Evolutionary conservation across 2,329 filamentous ascomycete genomes (phyloP), one percentile per base, ranked within the genome.

Genomic region (Pseudogymnoascus sp.): DNA sequence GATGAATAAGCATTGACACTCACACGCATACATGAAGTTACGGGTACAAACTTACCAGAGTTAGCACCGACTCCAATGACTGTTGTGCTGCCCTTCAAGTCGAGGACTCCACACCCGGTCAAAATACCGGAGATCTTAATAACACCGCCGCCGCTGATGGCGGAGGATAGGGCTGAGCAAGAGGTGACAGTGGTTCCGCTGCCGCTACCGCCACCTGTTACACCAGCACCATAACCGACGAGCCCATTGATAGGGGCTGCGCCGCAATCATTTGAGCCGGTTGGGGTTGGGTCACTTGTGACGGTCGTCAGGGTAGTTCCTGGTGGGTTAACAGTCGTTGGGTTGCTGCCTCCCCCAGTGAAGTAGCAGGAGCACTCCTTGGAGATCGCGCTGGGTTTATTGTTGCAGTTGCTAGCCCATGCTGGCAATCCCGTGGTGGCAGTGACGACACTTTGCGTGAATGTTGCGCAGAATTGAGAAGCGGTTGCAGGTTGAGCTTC

Each of bases 141-240:
- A 57, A 79, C 73, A 34, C 67, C 68, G 35, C 41, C 38, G 12
- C 34, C 43, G 8, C 57, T 38, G 38, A 74, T 71, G 38, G 76
- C 76, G 12, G 70, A 65, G 14, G 69, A 67, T 60, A 79, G 73
- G 25, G 73, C 72, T 22, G 74, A 70, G 66, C 77, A 75, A 37
- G 74, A 74, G 1, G 75, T 77, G 7, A 80, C 78, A 1, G 77
- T 80, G 16, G 74, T 76, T 8, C 73, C 74, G 30, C 70, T 68
- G 12, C 77, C 78, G 41, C 72, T 74, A 14, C 74, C 73, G 62
- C 78, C 78, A 63, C 78, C 78, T 12, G 75, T 79, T 22, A 50
- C 43, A 9, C 43, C 43, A 50, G 43, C 43, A 30, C 43, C 43
- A 16, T 50, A 50, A 11, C 43, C 43, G 4, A 50, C 43, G n/a